Conservation (phyloP, 371 early-diverging fungal species). For the Rhizopus arrhizus region DNA sequence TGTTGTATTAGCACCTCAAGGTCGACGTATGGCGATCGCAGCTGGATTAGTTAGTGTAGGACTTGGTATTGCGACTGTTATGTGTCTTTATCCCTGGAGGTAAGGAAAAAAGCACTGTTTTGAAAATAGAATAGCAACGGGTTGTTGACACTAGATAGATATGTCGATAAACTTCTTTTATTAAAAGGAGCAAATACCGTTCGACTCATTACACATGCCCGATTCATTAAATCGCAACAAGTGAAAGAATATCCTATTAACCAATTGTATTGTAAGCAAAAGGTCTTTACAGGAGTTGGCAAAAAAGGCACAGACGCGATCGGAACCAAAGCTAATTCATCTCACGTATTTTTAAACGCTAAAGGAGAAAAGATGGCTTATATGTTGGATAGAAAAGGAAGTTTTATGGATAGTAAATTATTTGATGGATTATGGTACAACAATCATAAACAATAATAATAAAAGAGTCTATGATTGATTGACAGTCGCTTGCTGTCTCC, state of each 20-base stretch:
- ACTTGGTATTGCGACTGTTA: slow-evolving; percentile 43
- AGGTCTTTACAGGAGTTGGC: slow-evolving; percentile 49
- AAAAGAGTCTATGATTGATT: slow-evolving; percentile 1
- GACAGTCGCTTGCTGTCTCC: slow-evolving; percentile 32
- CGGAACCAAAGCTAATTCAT: slow-evolving; percentile 38
- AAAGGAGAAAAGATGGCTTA: slow-evolving; percentile 49
- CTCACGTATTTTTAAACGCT: slow-evolving; percentile 47
- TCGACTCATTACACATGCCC: slow-evolving; percentile 45
- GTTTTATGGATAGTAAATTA: slow-evolving; percentile 47
- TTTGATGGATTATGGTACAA: slow-evolving; percentile 52
- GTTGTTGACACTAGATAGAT: slow-evolving; percentile 26
- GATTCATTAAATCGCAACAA: slow-evolving; percentile 37
- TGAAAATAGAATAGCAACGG: neutral
- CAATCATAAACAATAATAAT: slow-evolving; percentile 5
- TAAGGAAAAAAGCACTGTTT: slow-evolving; percentile 10
- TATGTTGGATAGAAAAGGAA: slow-evolving; percentile 53
- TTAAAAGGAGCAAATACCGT: slow-evolving; percentile 40
- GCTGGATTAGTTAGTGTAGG: slow-evolving; percentile 45
- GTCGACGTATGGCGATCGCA: slow-evolving; percentile 44
- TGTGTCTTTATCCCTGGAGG: slow-evolving; percentile 61
- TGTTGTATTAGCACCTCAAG: slow-evolving; percentile 43
- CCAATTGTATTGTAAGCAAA: slow-evolving; percentile 45
- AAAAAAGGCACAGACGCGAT: slow-evolving; percentile 41
- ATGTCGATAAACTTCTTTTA: slow-evolving; percentile 43
- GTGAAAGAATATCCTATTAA: slow-evolving; percentile 46